These are phyloP conservation scores for Diaporthe ilicicola DNA, from an alignment of 2,329 filamentous ascomycete species.

Conservation along the genomic window DNA sequence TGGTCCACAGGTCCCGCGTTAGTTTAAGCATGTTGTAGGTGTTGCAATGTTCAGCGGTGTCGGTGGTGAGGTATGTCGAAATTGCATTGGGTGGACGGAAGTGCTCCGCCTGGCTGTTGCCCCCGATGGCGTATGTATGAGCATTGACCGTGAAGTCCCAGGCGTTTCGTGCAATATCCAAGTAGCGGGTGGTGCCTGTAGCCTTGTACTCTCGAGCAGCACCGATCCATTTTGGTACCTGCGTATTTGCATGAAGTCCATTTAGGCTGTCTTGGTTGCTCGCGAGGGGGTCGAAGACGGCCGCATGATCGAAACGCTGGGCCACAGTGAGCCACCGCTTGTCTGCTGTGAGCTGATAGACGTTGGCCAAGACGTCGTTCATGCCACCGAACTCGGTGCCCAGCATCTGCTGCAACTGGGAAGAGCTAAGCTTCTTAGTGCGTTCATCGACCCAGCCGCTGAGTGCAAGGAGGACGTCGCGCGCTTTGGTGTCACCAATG, in stretches of 20 bases:
- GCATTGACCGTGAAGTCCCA: slow-evolving; percentile 55
- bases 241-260: slow-evolving; percentile 61
- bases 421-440: slow-evolving; percentile 51
- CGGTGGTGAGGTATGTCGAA: slow-evolving; percentile 50
- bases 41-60: slow-evolving; percentile 62
- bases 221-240: slow-evolving; percentile 64
- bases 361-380: slow-evolving; percentile 58
- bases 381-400: slow-evolving; percentile 62
- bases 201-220: slow-evolving; percentile 57
- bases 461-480: slow-evolving; percentile 52
- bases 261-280: slow-evolving; percentile 53
- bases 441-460: slow-evolving; percentile 59
- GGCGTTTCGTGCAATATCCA: slow-evolving; percentile 58
- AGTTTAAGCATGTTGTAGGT: slow-evolving; percentile 67
- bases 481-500: slow-evolving; percentile 52
- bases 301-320: slow-evolving; percentile 58
- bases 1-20: slow-evolving; percentile 58
- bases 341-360: slow-evolving; percentile 57
- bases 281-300: slow-evolving; percentile 56
- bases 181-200: slow-evolving; percentile 53
- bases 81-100: slow-evolving; percentile 58
- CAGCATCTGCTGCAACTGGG: slow-evolving; percentile 57
- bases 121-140: slow-evolving; percentile 62
- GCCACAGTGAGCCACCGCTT: slow-evolving; percentile 55
- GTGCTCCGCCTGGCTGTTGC: slow-evolving; percentile 62